Evolutionary conservation across 805 yeast genomes (phyloP).

Genomic region (Cyberlindnera nakhonratchasimensis): DNA sequence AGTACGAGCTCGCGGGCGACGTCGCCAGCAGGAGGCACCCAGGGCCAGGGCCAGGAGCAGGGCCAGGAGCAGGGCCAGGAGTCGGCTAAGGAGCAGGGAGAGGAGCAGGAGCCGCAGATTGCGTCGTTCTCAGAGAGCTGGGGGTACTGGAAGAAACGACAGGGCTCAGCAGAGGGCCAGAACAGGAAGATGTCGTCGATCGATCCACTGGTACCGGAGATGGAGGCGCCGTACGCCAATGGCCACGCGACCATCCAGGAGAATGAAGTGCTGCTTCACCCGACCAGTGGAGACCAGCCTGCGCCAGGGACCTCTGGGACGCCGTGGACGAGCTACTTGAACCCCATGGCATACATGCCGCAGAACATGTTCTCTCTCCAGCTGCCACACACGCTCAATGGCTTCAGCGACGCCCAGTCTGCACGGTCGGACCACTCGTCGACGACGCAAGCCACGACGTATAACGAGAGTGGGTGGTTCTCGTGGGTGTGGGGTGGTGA

Average conservation of each 20-base stretch:
- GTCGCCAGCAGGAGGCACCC: too few relatives aligned
- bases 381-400: not conserved
- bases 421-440: conserved; percentile 7
- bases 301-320: not conserved
- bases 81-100: not conserved
- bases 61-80: not conserved
- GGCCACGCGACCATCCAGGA: not conserved
- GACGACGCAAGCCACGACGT: conserved; percentile 1
- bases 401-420: not conserved
- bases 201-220: conserved; percentile 15
- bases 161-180: conserved; percentile 22
- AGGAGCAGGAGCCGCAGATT: not conserved
- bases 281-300: not conserved
- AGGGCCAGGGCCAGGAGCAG: too few relatives aligned
- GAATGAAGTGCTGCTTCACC: not conserved
- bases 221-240: not conserved
- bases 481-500: conserved; percentile 16
- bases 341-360: conserved; percentile 12
- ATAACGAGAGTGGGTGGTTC: conserved; percentile 14
- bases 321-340: conserved; percentile 9
- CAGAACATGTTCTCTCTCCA: conserved; percentile 3
- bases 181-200: conserved; percentile 17
- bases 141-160: conserved; percentile 24
- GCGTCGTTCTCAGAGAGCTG: conserved; percentile 19
- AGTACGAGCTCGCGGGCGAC: too few relatives aligned